phyloP scores from a whole-genome alignment of 768 basidiomycete species.

The Lentinula aciculospora region DNA sequence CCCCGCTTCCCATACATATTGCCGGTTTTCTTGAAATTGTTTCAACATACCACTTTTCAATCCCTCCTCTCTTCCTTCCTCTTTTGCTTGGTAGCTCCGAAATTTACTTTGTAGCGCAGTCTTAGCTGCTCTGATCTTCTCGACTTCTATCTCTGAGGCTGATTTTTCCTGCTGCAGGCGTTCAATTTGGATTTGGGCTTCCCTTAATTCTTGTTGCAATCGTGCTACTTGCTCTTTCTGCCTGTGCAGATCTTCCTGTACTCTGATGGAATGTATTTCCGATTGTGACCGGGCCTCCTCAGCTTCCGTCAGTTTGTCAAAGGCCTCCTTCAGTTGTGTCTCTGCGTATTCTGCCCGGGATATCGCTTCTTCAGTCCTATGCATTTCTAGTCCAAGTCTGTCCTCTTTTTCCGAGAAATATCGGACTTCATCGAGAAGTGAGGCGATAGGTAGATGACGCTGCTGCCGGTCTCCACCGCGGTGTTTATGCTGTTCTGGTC shows the following conservation, averaged over 20 bases:
- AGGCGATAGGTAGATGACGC: neutral
- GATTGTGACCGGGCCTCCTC: slow-evolving; percentile 37
- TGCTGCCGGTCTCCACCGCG: neutral
- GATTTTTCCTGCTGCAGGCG: slow-evolving; percentile 25
- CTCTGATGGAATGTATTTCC: slow-evolving; percentile 19
- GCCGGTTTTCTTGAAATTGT: slow-evolving; percentile 36
- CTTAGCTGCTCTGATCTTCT: slow-evolving; percentile 37
- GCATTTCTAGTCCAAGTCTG: slow-evolving; percentile 51
- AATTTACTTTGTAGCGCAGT: slow-evolving; percentile 38
- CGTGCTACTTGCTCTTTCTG: slow-evolving; percentile 42
- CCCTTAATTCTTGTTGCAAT: slow-evolving; percentile 35
- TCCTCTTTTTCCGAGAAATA: slow-evolving; percentile 19
- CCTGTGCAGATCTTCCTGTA: slow-evolving; percentile 36
- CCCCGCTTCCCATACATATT: slow-evolving; percentile 42
- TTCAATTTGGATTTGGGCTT: slow-evolving; percentile 28
- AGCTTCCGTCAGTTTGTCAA: slow-evolving; percentile 28
- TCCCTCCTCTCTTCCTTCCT: slow-evolving; percentile 37
- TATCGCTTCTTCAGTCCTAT: slow-evolving; percentile 46
- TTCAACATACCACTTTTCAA: slow-evolving; percentile 32
- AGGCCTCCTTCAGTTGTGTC: slow-evolving; percentile 34
- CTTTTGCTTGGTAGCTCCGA: slow-evolving; percentile 36
- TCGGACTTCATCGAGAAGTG: neutral
- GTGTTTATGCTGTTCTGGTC: neutral
- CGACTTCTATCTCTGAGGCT: slow-evolving; percentile 37
- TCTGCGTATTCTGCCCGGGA: slow-evolving; percentile 49